These are phyloP conservation scores for Xylaria sp. DNA, from an alignment of 2,329 filamentous ascomycete genomes.

Conservation along the genomic window DNA sequence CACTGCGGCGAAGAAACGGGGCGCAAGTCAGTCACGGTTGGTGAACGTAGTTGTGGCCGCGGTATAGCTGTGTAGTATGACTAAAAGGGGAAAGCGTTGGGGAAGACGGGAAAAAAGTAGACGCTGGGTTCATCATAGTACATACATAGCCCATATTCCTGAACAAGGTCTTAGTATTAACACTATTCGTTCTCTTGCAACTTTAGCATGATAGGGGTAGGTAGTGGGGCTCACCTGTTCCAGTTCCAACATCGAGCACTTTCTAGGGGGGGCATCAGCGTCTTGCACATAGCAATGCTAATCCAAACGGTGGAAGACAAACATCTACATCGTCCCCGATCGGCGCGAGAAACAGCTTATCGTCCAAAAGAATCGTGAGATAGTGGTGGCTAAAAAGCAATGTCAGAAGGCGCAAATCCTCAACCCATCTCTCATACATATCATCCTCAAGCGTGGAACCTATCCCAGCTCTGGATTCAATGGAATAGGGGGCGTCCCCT, in stretches of 20 bases:
- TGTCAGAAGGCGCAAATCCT: neutral
- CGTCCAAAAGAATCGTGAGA: slow-evolving; percentile 33
- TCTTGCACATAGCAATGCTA: neutral
- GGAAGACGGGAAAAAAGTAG: neutral
- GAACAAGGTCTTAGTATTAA: slow-evolving; percentile 1
- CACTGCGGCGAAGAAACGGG: slow-evolving; percentile 41
- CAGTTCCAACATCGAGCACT: slow-evolving; percentile 41
- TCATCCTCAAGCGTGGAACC: neutral
- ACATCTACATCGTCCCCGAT: slow-evolving; percentile 36
- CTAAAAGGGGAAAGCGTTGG: neutral
- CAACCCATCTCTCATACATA: neutral
- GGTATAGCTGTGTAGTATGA: neutral
- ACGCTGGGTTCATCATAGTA: neutral
- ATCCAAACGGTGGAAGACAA: slow-evolving; percentile 1
- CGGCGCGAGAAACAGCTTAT: slow-evolving; percentile 38
- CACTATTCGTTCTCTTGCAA: neutral
- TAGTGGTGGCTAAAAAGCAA: slow-evolving; percentile 31
- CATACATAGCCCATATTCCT: slow-evolving; percentile 42
- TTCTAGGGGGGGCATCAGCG: slow-evolving; percentile 21
- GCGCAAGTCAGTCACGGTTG: neutral
- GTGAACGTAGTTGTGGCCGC: neutral
- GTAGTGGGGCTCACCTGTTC: slow-evolving; percentile 34
- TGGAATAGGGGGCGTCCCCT: neutral
- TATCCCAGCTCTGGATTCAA: too few species aligned
- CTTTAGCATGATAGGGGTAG: neutral